Base-by-base conservation (phyloP, 1,284 basidiomycete species). In the Stygiomarasmius scandens region DNA sequence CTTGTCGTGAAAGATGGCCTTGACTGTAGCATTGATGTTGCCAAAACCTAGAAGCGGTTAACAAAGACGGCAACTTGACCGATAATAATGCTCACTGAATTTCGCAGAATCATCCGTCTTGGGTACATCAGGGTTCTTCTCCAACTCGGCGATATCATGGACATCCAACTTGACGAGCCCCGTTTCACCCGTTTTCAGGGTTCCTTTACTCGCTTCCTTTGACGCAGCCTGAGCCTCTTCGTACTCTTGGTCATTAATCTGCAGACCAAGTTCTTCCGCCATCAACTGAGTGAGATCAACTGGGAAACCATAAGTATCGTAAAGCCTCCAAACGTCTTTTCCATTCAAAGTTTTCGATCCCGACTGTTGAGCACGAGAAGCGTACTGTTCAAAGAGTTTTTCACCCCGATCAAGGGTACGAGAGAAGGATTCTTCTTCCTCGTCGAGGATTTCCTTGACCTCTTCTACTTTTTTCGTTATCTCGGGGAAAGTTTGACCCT, bases 251-350 rank as follows among this genome's bases (percentile, higher is more conserved):
- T 97, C 88, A 70, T 98, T 95, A 67, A 99, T 86, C 22, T 80
- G 82, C 46, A 99, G 77, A 1, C 89, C 90, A 32, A 94, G 80
- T 72, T 99, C 96, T 71, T 97, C 93, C 23, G 97, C 96, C 96
- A 99, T 99, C 63, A 99, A 82, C 55, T 92, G 87, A 1, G 97
- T 99, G 38, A 99, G 78, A 70, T 99, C 96, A 53, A 95, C 95
- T 0, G 96, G 97, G 80, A 99, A 99, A 44, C 96, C 96, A 71
- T 93, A 99, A 0, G 97, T 99, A 73, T 99, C 97, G 73, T 99
- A 99, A 54, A 99, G 77, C 29, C 93, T 85, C 96, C 96, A 99
- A 25, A 98, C 93, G 68, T 99, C 96, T 67, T 89, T 89, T 16
- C 96, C 96, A 62, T 82, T 87, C 46, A 99, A 85, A 63, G 87